A percentile compares a stretch with the other conserved stretches of the same genome.
These are phyloP conservation scores for Lasiodiplodia gonubiensis DNA, from an alignment of 2,329 filamentous ascomycete genomes.

Conservation along the genomic window DNA sequence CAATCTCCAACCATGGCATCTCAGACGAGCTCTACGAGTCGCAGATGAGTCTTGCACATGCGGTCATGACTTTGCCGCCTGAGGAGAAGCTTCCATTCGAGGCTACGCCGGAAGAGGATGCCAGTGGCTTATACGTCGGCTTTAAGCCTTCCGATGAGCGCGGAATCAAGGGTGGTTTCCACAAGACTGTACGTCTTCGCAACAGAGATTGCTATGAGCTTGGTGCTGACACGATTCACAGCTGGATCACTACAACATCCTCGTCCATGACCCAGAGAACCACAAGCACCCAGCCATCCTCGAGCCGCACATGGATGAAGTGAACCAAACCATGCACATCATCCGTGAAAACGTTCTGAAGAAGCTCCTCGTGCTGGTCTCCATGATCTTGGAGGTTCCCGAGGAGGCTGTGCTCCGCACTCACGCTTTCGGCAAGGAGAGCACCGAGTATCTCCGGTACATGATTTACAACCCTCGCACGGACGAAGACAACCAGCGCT, in stretches of 20 bases:
- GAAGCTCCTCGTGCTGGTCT: slow-evolving; percentile 13
- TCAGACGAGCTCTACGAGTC: background rate
- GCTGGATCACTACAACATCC: slow-evolving; percentile 21
- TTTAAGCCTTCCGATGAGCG: slow-evolving; percentile 12
- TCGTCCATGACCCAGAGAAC: slow-evolving; percentile 3
- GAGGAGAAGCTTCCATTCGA: slow-evolving; percentile 9
- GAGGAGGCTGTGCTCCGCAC: background rate
- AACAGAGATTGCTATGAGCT: too few relatives aligned
- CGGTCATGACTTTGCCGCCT: background rate
- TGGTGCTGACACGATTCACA: background rate
- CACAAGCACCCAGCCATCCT: slow-evolving; percentile 3
- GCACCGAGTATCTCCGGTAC: slow-evolving; percentile 14
- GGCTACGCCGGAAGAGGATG: background rate
- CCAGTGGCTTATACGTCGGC: slow-evolving; percentile 10
- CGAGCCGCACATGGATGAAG: slow-evolving; percentile 5
- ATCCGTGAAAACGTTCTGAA: slow-evolving; percentile 1
- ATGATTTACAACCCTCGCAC: slow-evolving; percentile 17
- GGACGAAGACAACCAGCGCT: slow-evolving; percentile 4
- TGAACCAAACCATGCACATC: slow-evolving; percentile 10
- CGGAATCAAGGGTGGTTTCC: slow-evolving; percentile 3
- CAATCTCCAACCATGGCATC: slow-evolving; percentile 14
- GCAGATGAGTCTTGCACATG: slow-evolving; percentile 12
- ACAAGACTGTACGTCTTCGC: background rate
- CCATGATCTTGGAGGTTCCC: slow-evolving; percentile 4
- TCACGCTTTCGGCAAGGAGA: slow-evolving; percentile 4